Base-by-base conservation (phyloP, 306 rosid species). In the Alnus rubra region DNA sequence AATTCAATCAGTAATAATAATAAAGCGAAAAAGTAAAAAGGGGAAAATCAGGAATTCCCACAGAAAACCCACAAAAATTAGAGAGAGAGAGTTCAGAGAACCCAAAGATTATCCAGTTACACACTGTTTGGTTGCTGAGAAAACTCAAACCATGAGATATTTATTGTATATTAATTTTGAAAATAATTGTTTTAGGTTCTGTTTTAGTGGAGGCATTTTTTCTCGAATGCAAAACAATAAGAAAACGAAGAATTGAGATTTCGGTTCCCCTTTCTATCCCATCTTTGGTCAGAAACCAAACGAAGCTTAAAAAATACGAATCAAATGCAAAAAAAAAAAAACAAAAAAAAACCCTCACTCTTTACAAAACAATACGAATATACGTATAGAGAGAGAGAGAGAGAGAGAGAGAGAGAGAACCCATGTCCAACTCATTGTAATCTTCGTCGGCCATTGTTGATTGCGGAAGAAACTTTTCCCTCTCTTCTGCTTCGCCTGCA, bases 371-470 rank as follows among this genome's bases (percentile, higher is more conserved):
- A 42, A 42, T 5, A 42, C 45, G 45, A 42, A 23, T 23, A 23
- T 23, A 23, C 28, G 28, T 23, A 23, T 23, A 23, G 28, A 23
- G 28, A 23, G 28, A 23, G 28, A 23, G 28, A 23, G 28, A n/a
- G n/a, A n/a, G n/a, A n/a, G n/a, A n/a, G n/a, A n/a, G n/a, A n/a
- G n/a, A n/a, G n/a, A n/a, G n/a, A n/a, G n/a, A 23, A 0, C 72
- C 86, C 82, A 82, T 86, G 71, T 86, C 84, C n/a, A 86, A n/a
- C 13, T 86, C 88, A 7, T 79, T 81, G 35, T 76, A 86, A 74
- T 86, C 88, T 0, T 85, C 88, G 72, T 85, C 88, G 30, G 88
- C 88, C 88, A 85, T 85, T 42, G 60, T 55, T 55, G 60, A 55
- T 55, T 55, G 30, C 28, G 5, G 60, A 55, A 55, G 60, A 55